Evolutionary conservation across 192 early-diverging fungal genomes (phyloP).

Genomic region (Podila horticola): DNA sequence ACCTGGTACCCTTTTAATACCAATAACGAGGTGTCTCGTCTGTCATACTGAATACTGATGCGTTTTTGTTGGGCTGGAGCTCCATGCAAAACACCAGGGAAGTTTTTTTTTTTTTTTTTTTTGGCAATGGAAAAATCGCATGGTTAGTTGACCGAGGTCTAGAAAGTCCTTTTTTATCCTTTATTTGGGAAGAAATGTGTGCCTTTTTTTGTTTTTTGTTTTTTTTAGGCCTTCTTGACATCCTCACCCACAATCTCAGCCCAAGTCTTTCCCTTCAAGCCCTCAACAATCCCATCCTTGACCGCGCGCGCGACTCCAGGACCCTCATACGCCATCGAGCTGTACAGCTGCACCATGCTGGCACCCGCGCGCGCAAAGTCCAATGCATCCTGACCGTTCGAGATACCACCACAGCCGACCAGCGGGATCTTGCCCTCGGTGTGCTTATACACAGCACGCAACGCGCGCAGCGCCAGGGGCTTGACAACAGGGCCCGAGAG

Average conservation of each 20-base stretch:
- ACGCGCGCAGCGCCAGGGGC: conserved; percentile 75
- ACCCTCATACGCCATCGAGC: conserved; percentile 78
- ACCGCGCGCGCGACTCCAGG: conserved; percentile 81
- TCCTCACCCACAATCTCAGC: conserved; percentile 56
- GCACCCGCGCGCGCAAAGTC: conserved; percentile 88
- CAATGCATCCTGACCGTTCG: conserved; percentile 78
- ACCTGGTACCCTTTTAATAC: no score
- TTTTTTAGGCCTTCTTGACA: conserved; percentile 9
- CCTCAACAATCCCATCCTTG: conserved; percentile 77
- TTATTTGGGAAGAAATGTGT: no score
- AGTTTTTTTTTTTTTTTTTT: no score
- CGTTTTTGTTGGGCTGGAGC: no score
- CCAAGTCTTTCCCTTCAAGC: conserved; percentile 83
- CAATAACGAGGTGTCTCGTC: no score
- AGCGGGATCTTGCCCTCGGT: conserved; percentile 82
- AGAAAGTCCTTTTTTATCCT: no score
- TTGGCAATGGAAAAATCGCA: no score
- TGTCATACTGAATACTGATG: no score
- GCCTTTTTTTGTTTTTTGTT: no score
- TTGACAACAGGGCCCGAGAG: conserved; percentile 84
- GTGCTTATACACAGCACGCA: conserved; percentile 78
- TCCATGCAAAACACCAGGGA: no score
- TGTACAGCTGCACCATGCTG: conserved; percentile 84
- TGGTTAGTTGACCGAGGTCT: no score
- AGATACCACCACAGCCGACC: conserved; percentile 91